phyloP scores from a whole-genome alignment of 1,284 basidiomycete genomes.

The Wallemia mellicola region DNA sequence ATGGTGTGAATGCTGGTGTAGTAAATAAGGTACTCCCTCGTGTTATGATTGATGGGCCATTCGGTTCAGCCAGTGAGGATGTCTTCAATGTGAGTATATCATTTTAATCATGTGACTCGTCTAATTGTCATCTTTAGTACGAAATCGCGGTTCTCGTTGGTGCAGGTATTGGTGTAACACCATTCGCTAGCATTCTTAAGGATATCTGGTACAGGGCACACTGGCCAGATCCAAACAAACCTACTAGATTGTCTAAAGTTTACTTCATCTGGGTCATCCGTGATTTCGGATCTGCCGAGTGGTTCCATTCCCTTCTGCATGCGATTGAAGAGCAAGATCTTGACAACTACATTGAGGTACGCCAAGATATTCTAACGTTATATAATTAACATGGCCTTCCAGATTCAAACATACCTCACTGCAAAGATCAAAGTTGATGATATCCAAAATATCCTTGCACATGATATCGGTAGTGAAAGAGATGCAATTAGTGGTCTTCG shows the following conservation, averaged over 20 bases:
- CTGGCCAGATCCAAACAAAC: constrained; percentile 17
- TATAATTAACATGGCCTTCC: background rate
- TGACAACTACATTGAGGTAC: constrained; percentile 35
- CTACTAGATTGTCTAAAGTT: constrained; percentile 14
- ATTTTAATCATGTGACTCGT: background rate
- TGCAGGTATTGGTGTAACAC: constrained; percentile 72
- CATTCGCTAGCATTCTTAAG: constrained; percentile 38
- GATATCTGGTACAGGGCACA: constrained; percentile 83
- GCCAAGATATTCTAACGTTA: background rate
- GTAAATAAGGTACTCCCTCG: constrained; percentile 43
- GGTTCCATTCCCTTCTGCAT: constrained; percentile 50
- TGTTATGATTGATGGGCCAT: constrained; percentile 67
- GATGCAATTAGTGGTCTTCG: constrained; percentile 57
- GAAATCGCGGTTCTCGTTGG: constrained; percentile 59
- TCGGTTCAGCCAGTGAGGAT: constrained; percentile 55
- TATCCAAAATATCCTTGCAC: constrained; percentile 59
- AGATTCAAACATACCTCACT: constrained; percentile 67
- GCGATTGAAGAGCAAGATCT: constrained; percentile 73
- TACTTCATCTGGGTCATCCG: constrained; percentile 30
- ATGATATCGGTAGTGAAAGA: constrained; percentile 60
- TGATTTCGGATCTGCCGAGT: constrained; percentile 29
- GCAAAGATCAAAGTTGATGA: constrained; percentile 62
- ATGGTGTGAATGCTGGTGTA: constrained; percentile 24
- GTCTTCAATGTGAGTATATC: constrained; percentile 26
- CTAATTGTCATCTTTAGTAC: constrained; percentile 17